Conservation (phyloP, 139 green algal species). For the Spirogloea muscicola region DNA sequence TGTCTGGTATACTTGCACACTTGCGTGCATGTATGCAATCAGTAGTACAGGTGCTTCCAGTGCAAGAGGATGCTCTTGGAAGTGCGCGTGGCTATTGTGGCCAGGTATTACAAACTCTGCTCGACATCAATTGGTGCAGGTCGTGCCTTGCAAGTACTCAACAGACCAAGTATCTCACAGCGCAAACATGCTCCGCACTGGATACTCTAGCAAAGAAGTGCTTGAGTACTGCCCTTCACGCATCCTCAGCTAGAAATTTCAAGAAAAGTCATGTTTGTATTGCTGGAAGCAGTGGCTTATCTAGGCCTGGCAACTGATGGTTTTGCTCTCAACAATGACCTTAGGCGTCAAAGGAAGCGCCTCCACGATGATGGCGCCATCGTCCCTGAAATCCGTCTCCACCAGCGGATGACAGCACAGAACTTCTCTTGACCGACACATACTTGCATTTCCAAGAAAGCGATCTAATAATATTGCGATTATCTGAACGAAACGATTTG, state of each 20-base stretch:
- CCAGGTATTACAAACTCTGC: slow-evolving; percentile 1
- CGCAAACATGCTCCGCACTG: not conserved
- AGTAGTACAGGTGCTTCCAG: too few species aligned
- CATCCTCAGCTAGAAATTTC: not conserved
- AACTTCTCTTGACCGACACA: too few species aligned
- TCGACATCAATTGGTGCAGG: not conserved
- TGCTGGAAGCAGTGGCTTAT: not conserved
- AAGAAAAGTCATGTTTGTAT: not conserved
- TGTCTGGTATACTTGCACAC: too few species aligned
- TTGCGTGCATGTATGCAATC: too few species aligned
- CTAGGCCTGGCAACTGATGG: slow-evolving; percentile 25
- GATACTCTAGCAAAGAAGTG: not conserved
- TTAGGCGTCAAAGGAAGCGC: slow-evolving; percentile 37
- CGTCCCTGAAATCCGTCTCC: slow-evolving; percentile 17
- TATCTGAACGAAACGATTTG: too few species aligned
- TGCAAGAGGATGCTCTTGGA: too few species aligned
- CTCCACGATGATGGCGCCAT: slow-evolving; percentile 24
- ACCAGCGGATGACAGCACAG: too few species aligned
- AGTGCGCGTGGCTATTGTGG: too few species aligned
- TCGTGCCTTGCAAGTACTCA: slow-evolving; percentile 17
- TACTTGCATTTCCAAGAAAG: too few species aligned
- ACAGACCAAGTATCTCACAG: not conserved
- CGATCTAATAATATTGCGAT: too few species aligned
- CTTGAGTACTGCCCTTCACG: not conserved
- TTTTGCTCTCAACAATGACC: slow-evolving; percentile 19